These are phyloP conservation scores for Diplocarpon rosae DNA, from an alignment of 2,329 filamentous ascomycete genomes.

Conservation along the genomic window DNA sequence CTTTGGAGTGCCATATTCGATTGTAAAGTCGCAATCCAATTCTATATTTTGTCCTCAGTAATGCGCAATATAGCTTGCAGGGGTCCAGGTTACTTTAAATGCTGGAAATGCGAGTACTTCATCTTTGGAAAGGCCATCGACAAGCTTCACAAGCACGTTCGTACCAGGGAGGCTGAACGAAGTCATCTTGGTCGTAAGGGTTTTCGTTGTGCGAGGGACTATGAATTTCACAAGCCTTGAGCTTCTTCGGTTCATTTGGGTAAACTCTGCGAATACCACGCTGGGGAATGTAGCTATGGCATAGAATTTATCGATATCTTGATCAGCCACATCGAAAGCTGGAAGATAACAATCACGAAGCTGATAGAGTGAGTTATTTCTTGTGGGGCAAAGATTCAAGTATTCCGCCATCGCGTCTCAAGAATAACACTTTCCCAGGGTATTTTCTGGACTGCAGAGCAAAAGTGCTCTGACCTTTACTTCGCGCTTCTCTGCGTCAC, in stretches of 20 bases:
- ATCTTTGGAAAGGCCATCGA: slow-evolving; percentile 34
- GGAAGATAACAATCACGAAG: too few relatives aligned
- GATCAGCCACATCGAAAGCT: too few relatives aligned
- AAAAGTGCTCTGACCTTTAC: too few relatives aligned
- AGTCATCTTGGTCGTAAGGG: slow-evolving; percentile 26
- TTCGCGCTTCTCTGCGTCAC: too few relatives aligned
- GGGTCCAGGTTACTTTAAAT: slow-evolving; percentile 33
- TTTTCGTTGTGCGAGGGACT: neutral
- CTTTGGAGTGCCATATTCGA: slow-evolving; percentile 17
- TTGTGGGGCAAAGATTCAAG: too few relatives aligned
- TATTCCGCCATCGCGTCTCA: too few relatives aligned
- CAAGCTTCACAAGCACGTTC: slow-evolving; percentile 33
- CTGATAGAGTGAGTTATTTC: too few relatives aligned
- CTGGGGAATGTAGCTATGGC: too few relatives aligned
- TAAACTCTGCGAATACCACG: too few relatives aligned
- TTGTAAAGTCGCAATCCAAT: slow-evolving; percentile 19
- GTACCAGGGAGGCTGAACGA: slow-evolving; percentile 32
- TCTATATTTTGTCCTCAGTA: slow-evolving; percentile 7
- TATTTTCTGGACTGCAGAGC: too few relatives aligned
- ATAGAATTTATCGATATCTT: too few relatives aligned
- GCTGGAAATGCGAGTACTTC: slow-evolving; percentile 38
- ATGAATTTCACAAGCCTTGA: slow-evolving; percentile 1
- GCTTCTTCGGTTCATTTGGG: neutral
- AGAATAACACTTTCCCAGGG: too few relatives aligned
- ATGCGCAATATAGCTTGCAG: neutral